Percentiles rank a stretch among this genome's conserved stretches.
Conservation (phyloP, 1,284 basidiomycete species). For the Leccinum pachyderme region DNA sequence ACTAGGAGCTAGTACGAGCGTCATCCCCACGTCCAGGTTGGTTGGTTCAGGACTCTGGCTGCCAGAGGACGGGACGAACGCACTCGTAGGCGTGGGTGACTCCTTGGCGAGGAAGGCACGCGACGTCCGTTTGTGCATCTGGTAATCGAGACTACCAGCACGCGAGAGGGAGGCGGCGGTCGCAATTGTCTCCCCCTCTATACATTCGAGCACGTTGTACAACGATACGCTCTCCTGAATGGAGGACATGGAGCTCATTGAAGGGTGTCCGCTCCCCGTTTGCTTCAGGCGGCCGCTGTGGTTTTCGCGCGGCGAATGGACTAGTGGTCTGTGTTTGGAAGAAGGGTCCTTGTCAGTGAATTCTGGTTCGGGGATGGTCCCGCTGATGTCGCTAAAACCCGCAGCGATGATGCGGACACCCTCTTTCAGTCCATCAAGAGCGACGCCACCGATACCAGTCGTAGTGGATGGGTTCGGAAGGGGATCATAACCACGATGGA, state of each 20-base stretch:
- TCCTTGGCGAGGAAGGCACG: not conserved
- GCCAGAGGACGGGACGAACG: not conserved
- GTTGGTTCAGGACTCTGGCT: not conserved
- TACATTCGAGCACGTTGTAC: not conserved
- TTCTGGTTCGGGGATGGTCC: constrained; percentile 17
- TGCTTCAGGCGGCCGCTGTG: not conserved
- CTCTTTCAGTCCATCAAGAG: constrained; percentile 61
- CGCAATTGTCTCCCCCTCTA: not conserved
- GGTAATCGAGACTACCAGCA: constrained; percentile 15
- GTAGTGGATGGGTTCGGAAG: constrained; percentile 1
- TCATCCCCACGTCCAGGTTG: constrained; percentile 9
- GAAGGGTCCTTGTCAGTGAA: not conserved
- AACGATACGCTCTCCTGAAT: constrained; percentile 8
- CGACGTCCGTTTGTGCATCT: constrained; percentile 19
- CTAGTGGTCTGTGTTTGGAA: not conserved
- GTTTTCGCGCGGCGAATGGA: constrained; percentile 6
- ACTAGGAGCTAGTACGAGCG: constrained; percentile 8
- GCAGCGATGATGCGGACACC: constrained; percentile 57
- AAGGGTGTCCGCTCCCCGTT: constrained; percentile 7
- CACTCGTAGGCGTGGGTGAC: not conserved
- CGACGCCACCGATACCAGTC: constrained; percentile 28
- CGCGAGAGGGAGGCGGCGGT: constrained; percentile 15
- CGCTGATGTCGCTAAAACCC: constrained; percentile 31
- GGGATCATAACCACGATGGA: constrained; percentile 51
- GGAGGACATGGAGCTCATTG: constrained; percentile 19